phyloP scores from a whole-genome alignment of 2,329 filamentous ascomycete genomes.

The Trichoderma sp. region DNA sequence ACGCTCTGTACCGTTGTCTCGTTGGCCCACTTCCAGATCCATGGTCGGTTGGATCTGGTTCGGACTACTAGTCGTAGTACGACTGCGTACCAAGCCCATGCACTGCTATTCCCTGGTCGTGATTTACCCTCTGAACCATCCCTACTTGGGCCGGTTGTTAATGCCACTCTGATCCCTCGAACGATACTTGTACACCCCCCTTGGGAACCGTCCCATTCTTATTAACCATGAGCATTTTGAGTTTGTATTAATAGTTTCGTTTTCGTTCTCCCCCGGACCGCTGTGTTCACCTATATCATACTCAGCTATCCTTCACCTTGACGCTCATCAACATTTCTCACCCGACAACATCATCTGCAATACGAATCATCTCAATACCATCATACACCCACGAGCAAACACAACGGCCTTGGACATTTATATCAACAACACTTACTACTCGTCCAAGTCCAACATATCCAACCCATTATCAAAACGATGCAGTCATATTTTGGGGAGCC shows the following conservation, averaged over 20 bases:
- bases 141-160: slow-evolving; percentile 35
- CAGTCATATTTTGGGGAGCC: slow-evolving; percentile 32
- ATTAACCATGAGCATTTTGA: not conserved
- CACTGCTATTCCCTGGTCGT: slow-evolving; percentile 27
- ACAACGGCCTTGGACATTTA: not conserved
- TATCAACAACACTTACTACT: not conserved
- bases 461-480: slow-evolving; percentile 34
- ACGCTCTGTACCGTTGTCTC: slow-evolving; percentile 29
- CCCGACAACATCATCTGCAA: not conserved
- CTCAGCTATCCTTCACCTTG: not conserved
- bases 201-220: slow-evolving; percentile 22
- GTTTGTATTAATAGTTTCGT: slow-evolving; percentile 18
- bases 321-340: not conserved
- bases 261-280: slow-evolving; percentile 11
- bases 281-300: slow-evolving; percentile 11
- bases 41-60: slow-evolving; percentile 40
- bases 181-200: slow-evolving; percentile 21
- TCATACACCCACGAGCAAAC: not conserved
- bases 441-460: not conserved
- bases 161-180: slow-evolving; percentile 35
- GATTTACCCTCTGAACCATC: slow-evolving; percentile 41
- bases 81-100: slow-evolving; percentile 29
- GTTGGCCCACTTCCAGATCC: slow-evolving; percentile 42
- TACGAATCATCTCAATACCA: not conserved
- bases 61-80: slow-evolving; percentile 21